A percentile compares a stretch with the other conserved stretches of the same genome.
Evolutionary conservation across 306 rosid species (phyloP).

Genomic region (Hippophae gyantsensis): DNA sequence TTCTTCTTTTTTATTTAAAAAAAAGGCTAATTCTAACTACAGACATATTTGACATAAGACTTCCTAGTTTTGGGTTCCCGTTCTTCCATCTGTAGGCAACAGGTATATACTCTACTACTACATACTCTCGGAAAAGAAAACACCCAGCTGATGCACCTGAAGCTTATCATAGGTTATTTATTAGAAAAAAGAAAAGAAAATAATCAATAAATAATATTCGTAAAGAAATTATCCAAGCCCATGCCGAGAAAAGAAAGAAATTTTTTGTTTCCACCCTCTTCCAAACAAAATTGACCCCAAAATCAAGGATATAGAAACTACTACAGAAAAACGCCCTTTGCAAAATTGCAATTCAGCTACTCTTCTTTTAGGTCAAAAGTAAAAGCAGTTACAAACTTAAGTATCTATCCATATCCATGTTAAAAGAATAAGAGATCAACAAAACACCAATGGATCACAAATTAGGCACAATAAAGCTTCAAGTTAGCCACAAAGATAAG

Average conservation of each 20-base stretch:
- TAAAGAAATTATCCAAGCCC: neutral
- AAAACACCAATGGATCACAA: neutral
- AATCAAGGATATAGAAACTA: no score
- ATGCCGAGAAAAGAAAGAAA: no score
- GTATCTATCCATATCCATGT: neutral
- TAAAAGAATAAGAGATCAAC: neutral
- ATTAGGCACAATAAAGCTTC: neutral
- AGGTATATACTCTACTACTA: neutral
- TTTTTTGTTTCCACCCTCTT: no score
- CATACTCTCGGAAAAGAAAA: neutral
- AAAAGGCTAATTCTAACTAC: neutral
- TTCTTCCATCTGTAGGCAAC: neutral
- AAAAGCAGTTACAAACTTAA: no score
- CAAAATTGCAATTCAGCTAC: no score
- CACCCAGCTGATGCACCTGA: neutral
- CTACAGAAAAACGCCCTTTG: no score
- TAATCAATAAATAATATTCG: no score
- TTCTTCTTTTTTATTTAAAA: neutral
- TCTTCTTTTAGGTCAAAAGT: no score
- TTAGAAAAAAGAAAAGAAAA: no score
- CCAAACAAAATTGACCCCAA: no score
- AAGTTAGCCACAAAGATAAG: neutral
- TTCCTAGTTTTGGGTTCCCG: neutral
- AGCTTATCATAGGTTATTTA: neutral
- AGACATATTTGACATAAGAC: neutral